Conservation (phyloP, 192 early-diverging fungal species). For the Coemansia sp. region DNA sequence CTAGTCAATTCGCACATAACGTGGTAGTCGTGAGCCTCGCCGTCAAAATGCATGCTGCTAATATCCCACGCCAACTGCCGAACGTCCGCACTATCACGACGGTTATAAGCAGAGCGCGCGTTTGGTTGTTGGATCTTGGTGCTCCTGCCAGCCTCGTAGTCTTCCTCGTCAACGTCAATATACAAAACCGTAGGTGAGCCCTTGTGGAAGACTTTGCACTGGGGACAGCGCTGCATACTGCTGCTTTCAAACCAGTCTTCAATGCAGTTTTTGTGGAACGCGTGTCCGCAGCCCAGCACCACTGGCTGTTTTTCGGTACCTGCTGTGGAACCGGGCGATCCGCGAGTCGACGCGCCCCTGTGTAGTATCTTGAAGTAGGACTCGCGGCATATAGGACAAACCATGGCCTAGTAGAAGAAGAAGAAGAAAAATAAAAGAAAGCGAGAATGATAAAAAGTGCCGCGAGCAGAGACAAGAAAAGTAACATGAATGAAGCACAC, state of each 20-base stretch:
- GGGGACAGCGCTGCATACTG: background rate
- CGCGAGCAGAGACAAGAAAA: background rate
- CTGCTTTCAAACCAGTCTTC: background rate
- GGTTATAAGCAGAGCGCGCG: background rate
- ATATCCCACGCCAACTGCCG: background rate
- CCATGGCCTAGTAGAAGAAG: background rate
- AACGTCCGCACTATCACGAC: background rate
- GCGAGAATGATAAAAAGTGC: background rate
- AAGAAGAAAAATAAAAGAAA: background rate
- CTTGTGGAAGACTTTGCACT: background rate
- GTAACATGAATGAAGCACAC: background rate
- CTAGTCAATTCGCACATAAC: background rate
- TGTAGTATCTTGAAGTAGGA: background rate
- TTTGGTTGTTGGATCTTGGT: background rate
- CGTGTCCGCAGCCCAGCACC: constrained; percentile 2
- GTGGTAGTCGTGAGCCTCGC: background rate
- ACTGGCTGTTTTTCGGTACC: background rate
- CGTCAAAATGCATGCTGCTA: background rate
- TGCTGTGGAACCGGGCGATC: background rate
- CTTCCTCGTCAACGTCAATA: constrained; percentile 6
- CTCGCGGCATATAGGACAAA: background rate
- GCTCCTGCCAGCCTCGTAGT: background rate
- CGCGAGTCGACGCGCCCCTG: background rate
- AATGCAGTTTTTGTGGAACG: constrained; percentile 5
- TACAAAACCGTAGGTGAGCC: background rate